Evolutionary conservation across 2,329 filamentous ascomycete genomes (phyloP), one percentile per base, ranked within the genome.

Genomic region (Trichothecium sympodiale): DNA sequence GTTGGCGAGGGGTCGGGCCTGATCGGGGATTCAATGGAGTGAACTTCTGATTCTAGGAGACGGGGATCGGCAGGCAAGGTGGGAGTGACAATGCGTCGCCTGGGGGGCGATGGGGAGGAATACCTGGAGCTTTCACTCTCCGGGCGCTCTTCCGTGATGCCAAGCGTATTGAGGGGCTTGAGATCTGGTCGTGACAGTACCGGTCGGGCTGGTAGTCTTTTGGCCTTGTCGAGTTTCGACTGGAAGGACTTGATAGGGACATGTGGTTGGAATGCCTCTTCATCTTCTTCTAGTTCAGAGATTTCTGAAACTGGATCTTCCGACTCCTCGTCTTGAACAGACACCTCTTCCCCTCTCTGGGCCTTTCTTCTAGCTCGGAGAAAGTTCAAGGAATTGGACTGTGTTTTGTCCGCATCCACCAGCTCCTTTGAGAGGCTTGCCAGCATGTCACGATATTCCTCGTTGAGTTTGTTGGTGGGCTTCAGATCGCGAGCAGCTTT

Each of bases 211-310:
- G 52, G 41, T 0, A 47, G 41, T 26, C 42, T 43, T 29, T 44
- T 47, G 3, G 48, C 33, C 15, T 33, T 42, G 2, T 46, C 42
- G 13, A 47, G 42, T 28, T 41, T 46, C 7, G 41, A 17, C 18
- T 47, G 46, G 38, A 51, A 50, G 5, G 48, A 47, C 20, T 47
- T 45, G 8, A 49, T 42, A 1, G 48, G 47, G 1, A 46, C 35
- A 13, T 47, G 34, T 4, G 48, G 43, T 1, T 42, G 29, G 1
- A 48, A 36, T 13, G 38, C 41, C 5, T 44, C 43, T 5, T 34
- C 41, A 9, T 69, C 64, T 2, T 73, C 65, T 31, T 74, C 70
- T n/a, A 69, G 50, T 29, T 74, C 69, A 0, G 69, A 71, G 5
- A 64, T 39, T 32, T 43, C 17, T 6, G 20, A 25, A 6, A 25